phyloP scores from a whole-genome alignment of 169 alveolate species.

The Plasmodium gaboni region DNA sequence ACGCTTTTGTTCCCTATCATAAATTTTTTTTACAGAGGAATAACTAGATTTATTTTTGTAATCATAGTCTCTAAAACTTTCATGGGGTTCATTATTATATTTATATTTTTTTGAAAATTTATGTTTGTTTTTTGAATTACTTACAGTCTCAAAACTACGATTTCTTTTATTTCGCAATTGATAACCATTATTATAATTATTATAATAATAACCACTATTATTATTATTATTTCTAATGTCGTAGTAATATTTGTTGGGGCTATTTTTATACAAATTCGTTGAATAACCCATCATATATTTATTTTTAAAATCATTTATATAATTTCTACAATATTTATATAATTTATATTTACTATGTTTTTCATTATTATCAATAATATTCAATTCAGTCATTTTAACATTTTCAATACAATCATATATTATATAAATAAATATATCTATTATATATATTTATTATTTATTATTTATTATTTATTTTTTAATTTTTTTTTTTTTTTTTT shows the following conservation, averaged over 20 bases:
- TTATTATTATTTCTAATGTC: slow-evolving; percentile 30
- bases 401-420: not conserved
- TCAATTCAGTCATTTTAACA: slow-evolving; percentile 27
- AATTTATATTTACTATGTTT: slow-evolving; percentile 41
- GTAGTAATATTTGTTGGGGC: slow-evolving; percentile 41
- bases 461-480: not conserved
- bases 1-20: slow-evolving; percentile 22
- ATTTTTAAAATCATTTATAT: slow-evolving; percentile 37
- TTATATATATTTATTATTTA: not conserved
- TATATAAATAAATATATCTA: too few relatives aligned
- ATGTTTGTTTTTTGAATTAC: slow-evolving; percentile 36
- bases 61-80: slow-evolving; percentile 27
- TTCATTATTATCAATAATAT: slow-evolving; percentile 24
- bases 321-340: slow-evolving; percentile 50
- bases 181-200: not conserved
- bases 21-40: slow-evolving; percentile 31
- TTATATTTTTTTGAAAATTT: slow-evolving; percentile 31
- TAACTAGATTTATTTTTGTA: slow-evolving; percentile 35
- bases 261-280: slow-evolving; percentile 36
- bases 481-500: not conserved
- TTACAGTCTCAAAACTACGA: slow-evolving; percentile 25
- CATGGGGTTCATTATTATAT: slow-evolving; percentile 9
- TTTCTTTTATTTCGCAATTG: slow-evolving; percentile 26
- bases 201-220: slow-evolving; percentile 3
- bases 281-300: slow-evolving; percentile 40